Base-by-base conservation (phyloP, 805 yeast genomes). In the Wickerhamomyces bisporus region DNA sequence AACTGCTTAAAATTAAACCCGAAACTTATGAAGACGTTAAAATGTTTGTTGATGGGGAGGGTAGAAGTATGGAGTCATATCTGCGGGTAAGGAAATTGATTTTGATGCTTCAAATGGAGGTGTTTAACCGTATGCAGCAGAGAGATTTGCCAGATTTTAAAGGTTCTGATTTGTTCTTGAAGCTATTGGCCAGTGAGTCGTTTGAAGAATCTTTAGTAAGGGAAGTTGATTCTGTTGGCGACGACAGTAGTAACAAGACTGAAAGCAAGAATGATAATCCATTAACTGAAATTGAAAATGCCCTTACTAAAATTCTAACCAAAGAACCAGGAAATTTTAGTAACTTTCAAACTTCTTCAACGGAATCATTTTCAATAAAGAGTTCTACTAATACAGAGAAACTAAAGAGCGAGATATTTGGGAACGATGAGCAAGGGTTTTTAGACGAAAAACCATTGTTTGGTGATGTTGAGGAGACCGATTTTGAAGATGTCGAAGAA, bases 101-200 rank as follows among this genome's bases (percentile, higher is more conserved):
- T n/a, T 59, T 87, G 19, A 53, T 65, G 2, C 51, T 82, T 4
- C 96, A 87, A 49, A 57, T 66, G 13, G 68, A 69, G 9, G 69
- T 78, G 0, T 75, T 65, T 45, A 58, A 66, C 9, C 58, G 68
- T 16, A 66, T 88, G 68, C 70, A 72, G 32, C 61, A 63, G 7
- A 60, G 65, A 1, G 80, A 80, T 44, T 73, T 77, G 45, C 68
- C 66, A n/a, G 73, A 67, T 6, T 87, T 86, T 57, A 77, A 77
- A 47, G 62, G 61, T 25, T 81, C 89, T 0, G 77, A 71, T 31
- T 49, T 68, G 1, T 82, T 77, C 50, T 48, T 76, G 35, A 70
- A 76, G 40, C 62, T 76, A 44, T 49, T 81, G 11, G 72, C 81
- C 7, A 65, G 70, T 11, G 69, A 63, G 9, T 47, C 53, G 1